Evolutionary conservation across 2,329 filamentous ascomycete genomes (phyloP).

Genomic region (Venturia asperata): DNA sequence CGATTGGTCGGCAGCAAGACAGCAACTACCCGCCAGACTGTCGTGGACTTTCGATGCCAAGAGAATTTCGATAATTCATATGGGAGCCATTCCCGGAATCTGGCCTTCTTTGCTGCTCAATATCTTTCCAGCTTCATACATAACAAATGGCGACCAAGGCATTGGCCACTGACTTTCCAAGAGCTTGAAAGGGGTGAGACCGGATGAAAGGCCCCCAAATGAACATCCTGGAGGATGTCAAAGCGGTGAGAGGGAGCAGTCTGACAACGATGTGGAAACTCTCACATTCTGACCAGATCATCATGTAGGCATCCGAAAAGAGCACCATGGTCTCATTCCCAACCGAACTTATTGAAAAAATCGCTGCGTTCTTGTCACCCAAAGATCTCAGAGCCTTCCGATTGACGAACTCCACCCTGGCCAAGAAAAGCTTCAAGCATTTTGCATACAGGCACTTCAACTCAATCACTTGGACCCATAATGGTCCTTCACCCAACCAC

Average conservation of each 20-base stretch:
- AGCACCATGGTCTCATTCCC: neutral
- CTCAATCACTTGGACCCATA: neutral
- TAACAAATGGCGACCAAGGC: neutral
- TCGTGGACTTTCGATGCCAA: neutral
- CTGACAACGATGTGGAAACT: neutral
- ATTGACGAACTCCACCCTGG: neutral
- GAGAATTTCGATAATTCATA: neutral
- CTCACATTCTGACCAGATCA: neutral
- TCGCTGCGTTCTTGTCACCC: neutral
- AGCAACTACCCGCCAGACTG: neutral
- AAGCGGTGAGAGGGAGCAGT: neutral
- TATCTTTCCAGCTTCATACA: neutral
- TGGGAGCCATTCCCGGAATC: neutral
- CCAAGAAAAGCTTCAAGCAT: slow-evolving; percentile 6
- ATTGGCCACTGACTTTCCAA: neutral
- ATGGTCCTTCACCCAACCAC: neutral
- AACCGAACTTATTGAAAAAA: neutral
- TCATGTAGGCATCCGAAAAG: neutral
- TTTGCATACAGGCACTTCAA: neutral
- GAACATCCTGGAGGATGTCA: neutral
- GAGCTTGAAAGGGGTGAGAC: neutral
- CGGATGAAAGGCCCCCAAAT: neutral
- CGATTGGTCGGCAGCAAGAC: neutral
- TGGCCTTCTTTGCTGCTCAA: neutral
- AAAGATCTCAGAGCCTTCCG: neutral